phyloP scores from a whole-genome alignment of 208 protist genomes.

The Porcisia hertigi region DNA sequence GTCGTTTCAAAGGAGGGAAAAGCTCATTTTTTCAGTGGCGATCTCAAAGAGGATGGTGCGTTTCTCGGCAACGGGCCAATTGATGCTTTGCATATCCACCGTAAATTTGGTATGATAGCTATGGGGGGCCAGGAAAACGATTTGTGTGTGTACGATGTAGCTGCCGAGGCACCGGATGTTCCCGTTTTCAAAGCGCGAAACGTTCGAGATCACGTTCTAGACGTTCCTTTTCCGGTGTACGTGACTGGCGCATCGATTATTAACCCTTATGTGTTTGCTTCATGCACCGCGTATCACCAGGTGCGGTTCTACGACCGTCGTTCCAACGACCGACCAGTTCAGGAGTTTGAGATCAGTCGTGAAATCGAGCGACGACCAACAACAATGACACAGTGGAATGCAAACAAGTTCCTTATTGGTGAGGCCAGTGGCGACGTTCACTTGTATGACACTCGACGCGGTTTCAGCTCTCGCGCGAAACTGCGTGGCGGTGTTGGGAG shows the following conservation, averaged over 20 bases:
- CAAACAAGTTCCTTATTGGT: slow-evolving; percentile 87
- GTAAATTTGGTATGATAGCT: slow-evolving; percentile 75
- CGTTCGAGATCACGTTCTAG: slow-evolving; percentile 74
- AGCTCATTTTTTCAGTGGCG: slow-evolving; percentile 37
- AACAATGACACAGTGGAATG: slow-evolving; percentile 81
- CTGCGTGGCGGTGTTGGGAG: slow-evolving; percentile 85
- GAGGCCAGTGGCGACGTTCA: slow-evolving; percentile 85
- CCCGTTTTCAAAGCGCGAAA: slow-evolving; percentile 71
- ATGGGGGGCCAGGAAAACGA: slow-evolving; percentile 79
- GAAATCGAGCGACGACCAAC: slow-evolving; percentile 83
- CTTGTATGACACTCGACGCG: slow-evolving; percentile 81
- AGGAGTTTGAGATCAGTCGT: slow-evolving; percentile 80
- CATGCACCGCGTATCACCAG: slow-evolving; percentile 78
- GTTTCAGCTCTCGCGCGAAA: slow-evolving; percentile 83
- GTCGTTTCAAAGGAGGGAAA: slow-evolving; percentile 53
- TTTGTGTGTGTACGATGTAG: slow-evolving; percentile 70
- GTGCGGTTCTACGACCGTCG: slow-evolving; percentile 85
- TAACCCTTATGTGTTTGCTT: slow-evolving; percentile 80
- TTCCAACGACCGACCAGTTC: slow-evolving; percentile 69
- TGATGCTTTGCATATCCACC: slow-evolving; percentile 76
- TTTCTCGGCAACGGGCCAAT: slow-evolving; percentile 57
- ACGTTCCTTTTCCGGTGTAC: slow-evolving; percentile 75
- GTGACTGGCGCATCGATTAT: slow-evolving; percentile 73
- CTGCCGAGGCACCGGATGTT: slow-evolving; percentile 32
- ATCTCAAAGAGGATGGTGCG: slow-evolving; percentile 21